Conservation (phyloP, 768 basidiomycete species). For the Lentinus tigrinus region DNA sequence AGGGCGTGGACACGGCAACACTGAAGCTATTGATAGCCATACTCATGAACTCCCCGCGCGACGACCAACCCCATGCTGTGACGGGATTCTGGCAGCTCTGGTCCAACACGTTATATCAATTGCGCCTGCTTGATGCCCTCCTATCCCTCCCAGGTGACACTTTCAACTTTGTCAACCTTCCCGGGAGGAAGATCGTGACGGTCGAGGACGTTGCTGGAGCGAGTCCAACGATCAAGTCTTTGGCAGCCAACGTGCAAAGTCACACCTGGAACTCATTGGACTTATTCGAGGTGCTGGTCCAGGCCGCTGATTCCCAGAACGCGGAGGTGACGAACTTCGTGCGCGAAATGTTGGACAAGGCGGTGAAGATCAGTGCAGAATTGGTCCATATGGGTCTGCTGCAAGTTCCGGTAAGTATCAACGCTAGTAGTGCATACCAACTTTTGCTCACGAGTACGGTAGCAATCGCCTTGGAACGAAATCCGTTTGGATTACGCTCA, state of each 20-base stretch:
- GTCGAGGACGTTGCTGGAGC: slow-evolving; percentile 84
- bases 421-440: not conserved
- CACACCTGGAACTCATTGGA: slow-evolving; percentile 95
- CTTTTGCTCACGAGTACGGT: slow-evolving; percentile 13
- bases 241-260: slow-evolving; percentile 88
- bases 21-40: slow-evolving; percentile 88
- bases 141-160: slow-evolving; percentile 87
- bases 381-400: slow-evolving; percentile 91
- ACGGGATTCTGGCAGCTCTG: slow-evolving; percentile 85
- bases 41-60: slow-evolving; percentile 77
- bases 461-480: slow-evolving; percentile 85
- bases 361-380: slow-evolving; percentile 90
- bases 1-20: slow-evolving; percentile 85
- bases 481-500: slow-evolving; percentile 86
- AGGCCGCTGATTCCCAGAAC: slow-evolving; percentile 69
- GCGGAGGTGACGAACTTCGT: slow-evolving; percentile 73
- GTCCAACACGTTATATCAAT: slow-evolving; percentile 82
- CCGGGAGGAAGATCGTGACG: slow-evolving; percentile 79
- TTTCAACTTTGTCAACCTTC: slow-evolving; percentile 88
- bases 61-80: slow-evolving; percentile 75
- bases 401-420: slow-evolving; percentile 73
- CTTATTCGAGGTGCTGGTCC: slow-evolving; percentile 84
- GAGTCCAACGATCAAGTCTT: slow-evolving; percentile 87
- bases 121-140: slow-evolving; percentile 84
- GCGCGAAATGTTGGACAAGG: slow-evolving; percentile 91